Conservation (phyloP, 345 rosid genomes). For the Brassica incana region DNA sequence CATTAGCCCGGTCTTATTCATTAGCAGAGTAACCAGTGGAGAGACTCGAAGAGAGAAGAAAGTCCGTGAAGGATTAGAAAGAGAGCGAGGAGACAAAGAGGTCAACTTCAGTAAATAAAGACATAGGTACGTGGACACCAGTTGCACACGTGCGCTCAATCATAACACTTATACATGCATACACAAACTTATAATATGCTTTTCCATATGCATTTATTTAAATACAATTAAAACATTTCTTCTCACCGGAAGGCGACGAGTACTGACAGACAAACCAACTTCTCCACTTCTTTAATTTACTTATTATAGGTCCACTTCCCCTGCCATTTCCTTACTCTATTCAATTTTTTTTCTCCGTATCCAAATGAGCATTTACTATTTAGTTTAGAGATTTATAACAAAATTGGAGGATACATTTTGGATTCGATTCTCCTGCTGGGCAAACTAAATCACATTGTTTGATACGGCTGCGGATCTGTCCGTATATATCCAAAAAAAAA, state of each 20-base stretch:
- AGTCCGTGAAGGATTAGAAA: constrained; percentile 23
- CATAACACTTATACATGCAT: constrained; percentile 40
- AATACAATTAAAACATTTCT: neutral
- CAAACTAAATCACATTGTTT: too few relatives aligned
- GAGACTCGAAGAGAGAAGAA: neutral
- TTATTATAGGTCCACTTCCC: constrained; percentile 6
- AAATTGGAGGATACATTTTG: too few relatives aligned
- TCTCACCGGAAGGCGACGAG: constrained; percentile 33
- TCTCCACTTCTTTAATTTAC: constrained; percentile 34
- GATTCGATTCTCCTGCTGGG: too few relatives aligned
- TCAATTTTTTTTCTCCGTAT: constrained; percentile 1
- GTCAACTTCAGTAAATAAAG: constrained; percentile 51
- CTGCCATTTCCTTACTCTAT: neutral
- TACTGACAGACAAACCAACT: constrained; percentile 38
- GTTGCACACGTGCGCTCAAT: constrained; percentile 68
- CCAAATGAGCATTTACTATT: neutral
- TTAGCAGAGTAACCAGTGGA: neutral
- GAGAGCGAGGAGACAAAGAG: constrained; percentile 37
- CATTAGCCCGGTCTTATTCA: neutral
- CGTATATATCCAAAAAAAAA: too few relatives aligned
- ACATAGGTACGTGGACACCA: constrained; percentile 62
- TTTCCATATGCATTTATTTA: neutral
- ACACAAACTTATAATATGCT: neutral
- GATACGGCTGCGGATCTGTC: too few relatives aligned
- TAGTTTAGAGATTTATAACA: too few relatives aligned